Base-by-base conservation (phyloP, 2,329 filamentous ascomycete species). In the Sarocladium oryzae region DNA sequence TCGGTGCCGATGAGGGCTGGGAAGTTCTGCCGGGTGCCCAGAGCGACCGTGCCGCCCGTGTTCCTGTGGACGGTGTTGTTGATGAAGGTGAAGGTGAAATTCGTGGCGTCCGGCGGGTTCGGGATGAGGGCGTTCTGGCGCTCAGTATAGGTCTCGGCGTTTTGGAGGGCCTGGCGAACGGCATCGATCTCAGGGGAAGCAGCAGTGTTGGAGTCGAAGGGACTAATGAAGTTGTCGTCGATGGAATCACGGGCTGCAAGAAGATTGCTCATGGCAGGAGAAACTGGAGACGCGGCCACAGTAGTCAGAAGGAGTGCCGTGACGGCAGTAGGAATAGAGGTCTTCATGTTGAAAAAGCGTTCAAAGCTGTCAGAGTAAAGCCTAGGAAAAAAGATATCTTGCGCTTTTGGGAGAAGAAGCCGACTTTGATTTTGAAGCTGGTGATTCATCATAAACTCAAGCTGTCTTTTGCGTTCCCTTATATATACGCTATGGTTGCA, bases 1-100 rank as follows among this genome's bases (percentile, higher is more conserved):
- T 68, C 65, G 2, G 69, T 71, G 51, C 67, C 66, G 36, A 72
- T 66, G n/a, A 76, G 65, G 10, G 70, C 68, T 0, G 72, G 73
- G 38, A 55, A 51, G 30, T 48, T 23, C 37, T 33, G 28, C 13
- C 21, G 26, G 4, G 48, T 50, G n/a, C 48, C 38, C 60, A 74
- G 73, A 33, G 66, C 56, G 11, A 57, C 54, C 24, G 55, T 55
- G 40, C 55, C 57, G 26, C 51, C 53, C 35, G 50, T 57, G 8
- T 37, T 45, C 9, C 32, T 49, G 21, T 40, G 40, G 15, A 56
- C 54, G n/a, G 52, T 51, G 53, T 54, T 56, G 55, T 57, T 57
- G 53, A 54, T 41, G 53, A 59, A 59, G 30, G 56, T 53, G 49
- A 57, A 59, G 48, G 56, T 55, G 38, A 55, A 51, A 52, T 57